phyloP scores from a whole-genome alignment of 345 rosid genomes.

The Kernera saxatilis region DNA sequence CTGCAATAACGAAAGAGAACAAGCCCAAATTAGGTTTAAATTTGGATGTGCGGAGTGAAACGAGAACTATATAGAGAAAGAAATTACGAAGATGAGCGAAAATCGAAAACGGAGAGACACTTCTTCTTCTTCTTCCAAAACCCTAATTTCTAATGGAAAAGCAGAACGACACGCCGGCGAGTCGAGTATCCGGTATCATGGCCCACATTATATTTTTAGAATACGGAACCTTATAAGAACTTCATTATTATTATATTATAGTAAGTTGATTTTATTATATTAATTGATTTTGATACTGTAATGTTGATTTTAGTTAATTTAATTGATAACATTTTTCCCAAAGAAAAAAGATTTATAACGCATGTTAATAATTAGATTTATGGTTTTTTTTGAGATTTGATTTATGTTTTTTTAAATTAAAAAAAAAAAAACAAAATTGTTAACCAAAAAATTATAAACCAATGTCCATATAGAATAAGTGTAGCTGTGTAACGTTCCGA shows the following conservation, averaged over 20 bases:
- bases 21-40: neutral
- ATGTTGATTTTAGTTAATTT: too few relatives aligned
- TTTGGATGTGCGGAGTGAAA: neutral
- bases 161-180: neutral
- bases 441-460: too few relatives aligned
- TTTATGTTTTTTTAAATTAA: too few relatives aligned
- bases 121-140: conserved; percentile 1
- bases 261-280: neutral
- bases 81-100: neutral
- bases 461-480: too few relatives aligned
- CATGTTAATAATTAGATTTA: too few relatives aligned
- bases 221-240: neutral
- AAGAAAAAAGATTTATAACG: too few relatives aligned
- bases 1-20: conserved; percentile 14
- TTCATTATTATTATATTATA: too few relatives aligned
- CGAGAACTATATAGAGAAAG: neutral
- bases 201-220: neutral
- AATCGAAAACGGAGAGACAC: conserved; percentile 1
- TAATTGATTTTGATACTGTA: too few relatives aligned
- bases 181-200: conserved; percentile 1
- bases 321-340: too few relatives aligned
- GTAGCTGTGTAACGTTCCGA: too few relatives aligned
- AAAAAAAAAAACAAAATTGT: too few relatives aligned
- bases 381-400: too few relatives aligned
- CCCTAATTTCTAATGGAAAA: conserved; percentile 17